Base-by-base conservation (phyloP, 768 basidiomycete species). In the Hypsizygus marmoreus region DNA sequence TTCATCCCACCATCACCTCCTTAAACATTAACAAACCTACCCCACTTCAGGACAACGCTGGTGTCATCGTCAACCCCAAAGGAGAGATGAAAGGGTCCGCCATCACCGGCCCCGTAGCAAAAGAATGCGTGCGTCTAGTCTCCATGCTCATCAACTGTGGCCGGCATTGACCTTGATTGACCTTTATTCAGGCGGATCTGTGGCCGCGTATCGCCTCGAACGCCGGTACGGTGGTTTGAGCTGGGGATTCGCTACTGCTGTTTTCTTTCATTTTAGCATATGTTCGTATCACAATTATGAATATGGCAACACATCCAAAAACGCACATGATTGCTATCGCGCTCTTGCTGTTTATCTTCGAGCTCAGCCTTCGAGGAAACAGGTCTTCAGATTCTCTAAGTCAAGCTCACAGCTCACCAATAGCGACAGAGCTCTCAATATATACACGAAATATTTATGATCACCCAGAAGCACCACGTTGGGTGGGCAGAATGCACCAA, bases 1-100 rank as follows among this genome's bases (percentile, higher is more conserved):
- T 34, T 9, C 9, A 11, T 29, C 25, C 17, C n/a, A n/a, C n/a
- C n/a, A n/a, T n/a, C n/a, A n/a, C n/a, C n/a, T n/a, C n/a, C 31
- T 36, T 25, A 8, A 33, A 20, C 10, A 10, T 36, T 38, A 22
- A 2, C 32, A 6, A 12, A 6, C 19, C 29, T 43, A 10, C 43
- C 43, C 34, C 43, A 23, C 29, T 13, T 22, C 19, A 87, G 87
- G 93, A 95, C 72, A 95, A 95, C 65, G 94, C 93, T 32, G 93
- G 94, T 69, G 94, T 95, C 44, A 95, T 95, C 52, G 93, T 97
- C 61, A 97, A 97, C 77, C 88, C 91, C 64, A 97, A 97, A 81
- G 95, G 95, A 61, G 97, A 99, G 77, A 99, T 99, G 97, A 99
- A 99, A 80, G 95, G 95, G 39, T 95, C 91, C 41, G 91, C 91